A percentile compares a stretch with the other conserved stretches of the same genome.
phyloP scores from a whole-genome alignment of 208 protist species.

The Trypanosoma brucei region DNA sequence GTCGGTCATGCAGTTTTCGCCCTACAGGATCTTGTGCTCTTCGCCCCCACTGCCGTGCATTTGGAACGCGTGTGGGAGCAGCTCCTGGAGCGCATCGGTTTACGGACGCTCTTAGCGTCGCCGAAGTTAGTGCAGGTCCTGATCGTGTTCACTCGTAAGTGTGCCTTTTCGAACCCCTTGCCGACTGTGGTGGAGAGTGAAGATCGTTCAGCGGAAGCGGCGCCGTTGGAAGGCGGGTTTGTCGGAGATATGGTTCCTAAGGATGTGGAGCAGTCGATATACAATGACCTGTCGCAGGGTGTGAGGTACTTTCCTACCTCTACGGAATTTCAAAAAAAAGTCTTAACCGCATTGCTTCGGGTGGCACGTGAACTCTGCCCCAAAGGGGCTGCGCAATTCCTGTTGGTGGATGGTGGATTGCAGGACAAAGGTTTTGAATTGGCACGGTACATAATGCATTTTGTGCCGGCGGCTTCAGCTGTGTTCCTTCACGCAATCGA shows the following conservation, averaged over 20 bases:
- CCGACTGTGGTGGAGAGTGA: neutral
- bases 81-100: constrained; percentile 30
- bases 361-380: constrained; percentile 26
- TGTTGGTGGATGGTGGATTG: constrained; percentile 56
- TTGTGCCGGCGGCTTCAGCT: constrained; percentile 49
- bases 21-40: constrained; percentile 80
- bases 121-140: constrained; percentile 45
- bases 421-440: constrained; percentile 62
- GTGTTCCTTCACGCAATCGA: constrained; percentile 65
- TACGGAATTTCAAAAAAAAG: constrained; percentile 35
- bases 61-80: constrained; percentile 63
- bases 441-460: constrained; percentile 64
- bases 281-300: constrained; percentile 37
- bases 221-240: constrained; percentile 14
- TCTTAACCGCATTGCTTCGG: constrained; percentile 36
- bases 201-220: neutral
- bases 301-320: constrained; percentile 58
- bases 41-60: constrained; percentile 60
- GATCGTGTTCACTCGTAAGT: constrained; percentile 60
- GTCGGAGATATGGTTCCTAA: constrained; percentile 33
- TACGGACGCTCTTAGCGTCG: constrained; percentile 38
- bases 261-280: constrained; percentile 46
- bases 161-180: constrained; percentile 41
- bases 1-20: constrained; percentile 46
- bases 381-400: constrained; percentile 59